Base-by-base conservation (phyloP, 2,329 filamentous ascomycete species). In the Huntiella moniliformis region DNA sequence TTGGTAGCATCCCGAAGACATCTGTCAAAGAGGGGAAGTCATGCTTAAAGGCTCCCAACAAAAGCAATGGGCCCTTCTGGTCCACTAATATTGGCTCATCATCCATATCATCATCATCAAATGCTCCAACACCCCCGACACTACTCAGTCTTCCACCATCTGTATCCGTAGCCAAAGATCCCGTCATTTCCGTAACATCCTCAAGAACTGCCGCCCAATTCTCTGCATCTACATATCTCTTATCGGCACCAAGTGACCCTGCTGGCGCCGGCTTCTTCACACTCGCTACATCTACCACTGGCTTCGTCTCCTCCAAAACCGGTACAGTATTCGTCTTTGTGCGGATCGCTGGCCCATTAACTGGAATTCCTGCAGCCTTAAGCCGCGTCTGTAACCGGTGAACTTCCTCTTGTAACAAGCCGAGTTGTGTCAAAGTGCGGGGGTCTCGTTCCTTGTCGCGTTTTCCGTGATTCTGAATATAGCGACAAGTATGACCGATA, bases 181-280 rank as follows among this genome's bases (percentile, higher is more conserved):
- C 40, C 2, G 31, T 34, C 31, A 38, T 15, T 6, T 32, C 22
- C 37, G 54, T 46, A 31, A 59, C 56, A 41, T 58, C 54, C n/a
- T 58, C 54, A 3, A 58, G 52, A 34, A 59, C 54, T 7, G 56
- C 53, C 34, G 58, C 56, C 57, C 56, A 60, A 38, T 59, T 56
- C 2, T 54, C 55, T 1, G 52, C 51, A 37, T 58, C 54, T 6
- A 58, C 53, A 43, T 59, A 59, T 31, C 55, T 52, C 11, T 53
- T 37, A 18, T 55, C 52, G 12, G 51, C 52, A 31, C 52, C 38
- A n/a, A 54, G 39, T 15, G 52, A 47, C n/a, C 53, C 53, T 2
- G 52, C 53, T 2, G 51, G 37, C 8, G 50, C 45, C 16, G 44
- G 38, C 17, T 47, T 44, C 28, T 37, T 34, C 22, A 51, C 34